Evolutionary conservation across 2,329 filamentous ascomycete genomes (phyloP).

Genomic region (Ophidiomyces ophidiicola): DNA sequence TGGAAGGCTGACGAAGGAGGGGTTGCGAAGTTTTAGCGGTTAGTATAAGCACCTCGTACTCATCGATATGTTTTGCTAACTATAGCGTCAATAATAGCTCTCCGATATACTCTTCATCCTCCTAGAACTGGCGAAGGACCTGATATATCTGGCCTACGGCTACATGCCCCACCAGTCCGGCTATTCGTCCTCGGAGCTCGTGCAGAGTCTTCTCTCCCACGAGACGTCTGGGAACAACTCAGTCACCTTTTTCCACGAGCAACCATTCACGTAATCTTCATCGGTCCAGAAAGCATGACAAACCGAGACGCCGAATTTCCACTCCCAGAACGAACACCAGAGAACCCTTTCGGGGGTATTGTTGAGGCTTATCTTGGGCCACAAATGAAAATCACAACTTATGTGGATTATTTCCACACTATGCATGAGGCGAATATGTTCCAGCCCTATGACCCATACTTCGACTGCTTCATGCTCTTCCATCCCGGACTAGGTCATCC

Average conservation of each 20-base stretch:
- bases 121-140: slow-evolving; percentile 63
- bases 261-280: slow-evolving; percentile 83
- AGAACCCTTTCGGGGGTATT: slow-evolving; percentile 86
- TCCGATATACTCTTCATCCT: slow-evolving; percentile 88
- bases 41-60: slow-evolving; percentile 27
- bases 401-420: slow-evolving; percentile 96
- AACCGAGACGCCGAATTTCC: slow-evolving; percentile 91
- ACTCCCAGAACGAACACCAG: slow-evolving; percentile 67
- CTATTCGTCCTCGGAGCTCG: slow-evolving; percentile 89
- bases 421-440: slow-evolving; percentile 85
- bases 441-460: slow-evolving; percentile 91
- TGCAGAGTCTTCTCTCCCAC: slow-evolving; percentile 90
- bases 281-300: slow-evolving; percentile 89
- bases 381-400: slow-evolving; percentile 92
- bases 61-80: slow-evolving; percentile 14
- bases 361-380: slow-evolving; percentile 82
- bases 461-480: slow-evolving; percentile 94
- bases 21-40: slow-evolving; percentile 88
- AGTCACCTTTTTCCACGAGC: slow-evolving; percentile 88
- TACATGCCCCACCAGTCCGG: slow-evolving; percentile 75
- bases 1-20: slow-evolving; percentile 70
- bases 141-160: slow-evolving; percentile 64
- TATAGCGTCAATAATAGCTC: slow-evolving; percentile 44
- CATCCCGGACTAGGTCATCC: slow-evolving; percentile 94
- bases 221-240: slow-evolving; percentile 87